These are phyloP conservation scores for Boletus vinaceobasis DNA, from an alignment of 768 basidiomycete species.

Conservation along the genomic window DNA sequence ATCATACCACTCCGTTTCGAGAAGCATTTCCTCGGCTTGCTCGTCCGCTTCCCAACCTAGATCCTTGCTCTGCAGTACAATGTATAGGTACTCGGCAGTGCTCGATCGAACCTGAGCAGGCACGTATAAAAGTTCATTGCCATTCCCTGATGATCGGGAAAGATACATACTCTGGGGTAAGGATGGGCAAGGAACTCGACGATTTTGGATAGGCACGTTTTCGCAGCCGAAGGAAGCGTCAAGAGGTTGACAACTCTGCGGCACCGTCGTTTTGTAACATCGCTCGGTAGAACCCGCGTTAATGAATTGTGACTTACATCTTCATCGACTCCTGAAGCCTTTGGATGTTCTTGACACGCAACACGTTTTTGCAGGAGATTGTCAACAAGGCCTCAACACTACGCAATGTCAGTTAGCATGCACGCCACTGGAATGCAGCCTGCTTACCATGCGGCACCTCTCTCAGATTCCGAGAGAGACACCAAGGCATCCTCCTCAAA, in stretches of 20 bases:
- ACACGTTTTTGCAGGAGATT: conserved; percentile 59
- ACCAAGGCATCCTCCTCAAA: conserved; percentile 65
- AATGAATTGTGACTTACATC: conserved; percentile 52
- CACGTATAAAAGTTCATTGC: conserved; percentile 4
- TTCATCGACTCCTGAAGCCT: conserved; percentile 81
- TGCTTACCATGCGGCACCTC: conserved; percentile 53
- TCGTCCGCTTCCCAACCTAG: conserved; percentile 61
- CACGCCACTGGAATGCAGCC: conserved; percentile 12
- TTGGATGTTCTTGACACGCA: conserved; percentile 76
- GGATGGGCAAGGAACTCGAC: conserved; percentile 68
- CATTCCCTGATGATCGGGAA: conserved; percentile 9
- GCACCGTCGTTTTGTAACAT: conserved; percentile 12
- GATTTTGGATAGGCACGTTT: conserved; percentile 44
- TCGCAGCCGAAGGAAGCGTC: conserved; percentile 42
- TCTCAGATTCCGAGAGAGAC: conserved; percentile 41
- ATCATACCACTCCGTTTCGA: conserved; percentile 81
- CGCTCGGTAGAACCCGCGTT: conserved; percentile 9
- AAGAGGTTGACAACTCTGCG: conserved; percentile 66
- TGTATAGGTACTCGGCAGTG: conserved; percentile 80
- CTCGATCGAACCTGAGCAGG: conserved; percentile 64
- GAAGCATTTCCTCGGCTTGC: conserved; percentile 57
- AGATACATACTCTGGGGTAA: conserved; percentile 67
- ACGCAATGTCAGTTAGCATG: conserved; percentile 9
- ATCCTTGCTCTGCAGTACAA: conserved; percentile 69
- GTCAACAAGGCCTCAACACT: conserved; percentile 56